phyloP scores from a whole-genome alignment of 176 grass and related monocot species.

The Cenchrus americanus region DNA sequence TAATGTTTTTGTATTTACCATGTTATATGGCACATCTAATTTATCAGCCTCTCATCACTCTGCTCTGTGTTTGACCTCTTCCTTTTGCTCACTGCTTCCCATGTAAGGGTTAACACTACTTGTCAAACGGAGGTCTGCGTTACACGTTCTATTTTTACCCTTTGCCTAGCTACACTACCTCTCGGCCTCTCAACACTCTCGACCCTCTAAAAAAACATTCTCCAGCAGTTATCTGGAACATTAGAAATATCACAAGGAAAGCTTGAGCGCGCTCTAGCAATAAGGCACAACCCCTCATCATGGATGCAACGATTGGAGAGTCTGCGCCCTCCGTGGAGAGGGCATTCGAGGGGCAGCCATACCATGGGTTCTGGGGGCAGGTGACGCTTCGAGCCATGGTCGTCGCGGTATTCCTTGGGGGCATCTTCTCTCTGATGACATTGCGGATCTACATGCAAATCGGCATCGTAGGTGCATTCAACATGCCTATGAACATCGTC shows the following conservation, averaged over 20 bases:
- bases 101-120: background rate
- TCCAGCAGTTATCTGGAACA: background rate
- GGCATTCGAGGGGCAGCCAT: slow-evolving; percentile 46
- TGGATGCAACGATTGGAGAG: slow-evolving; percentile 54
- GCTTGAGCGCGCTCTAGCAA: background rate
- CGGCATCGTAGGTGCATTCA: slow-evolving; percentile 57
- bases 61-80: background rate
- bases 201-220: background rate
- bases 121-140: background rate
- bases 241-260: background rate
- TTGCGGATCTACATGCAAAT: slow-evolving; percentile 58
- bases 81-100: background rate
- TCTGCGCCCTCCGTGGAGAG: slow-evolving; percentile 46
- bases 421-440: slow-evolving; percentile 50
- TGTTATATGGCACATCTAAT: background rate
- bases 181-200: slow-evolving; percentile 19
- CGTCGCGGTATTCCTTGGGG: slow-evolving; percentile 36
- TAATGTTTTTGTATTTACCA: background rate
- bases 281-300: background rate
- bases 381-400: slow-evolving; percentile 51
- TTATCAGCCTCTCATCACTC: background rate
- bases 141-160: slow-evolving; percentile 24
- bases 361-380: slow-evolving; percentile 37
- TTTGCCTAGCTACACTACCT: slow-evolving; percentile 19
- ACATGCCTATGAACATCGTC: slow-evolving; percentile 52